Base-by-base conservation (phyloP, 2,329 filamentous ascomycete genomes). In the Microdochium bolleyi region DNA sequence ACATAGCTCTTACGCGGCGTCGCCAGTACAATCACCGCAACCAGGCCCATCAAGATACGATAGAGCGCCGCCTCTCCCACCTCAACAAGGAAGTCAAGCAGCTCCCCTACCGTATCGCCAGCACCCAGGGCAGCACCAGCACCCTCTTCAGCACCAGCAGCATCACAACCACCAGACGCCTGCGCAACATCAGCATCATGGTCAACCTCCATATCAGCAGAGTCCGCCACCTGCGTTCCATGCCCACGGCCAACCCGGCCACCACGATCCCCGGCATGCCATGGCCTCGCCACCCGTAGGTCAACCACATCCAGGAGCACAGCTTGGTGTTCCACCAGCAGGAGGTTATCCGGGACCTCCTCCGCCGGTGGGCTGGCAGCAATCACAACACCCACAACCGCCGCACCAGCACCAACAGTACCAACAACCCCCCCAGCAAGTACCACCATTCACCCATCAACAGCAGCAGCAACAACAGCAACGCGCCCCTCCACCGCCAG, bases 401-500 rank as follows among this genome's bases (percentile, higher is more conserved):
- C 60, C 69, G 11, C 62, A 49, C 7, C n/a, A 48, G 54, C 49
- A 32, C 7, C 41, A 21, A 5, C 41, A 51, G 49, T 38, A 48
- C 16, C 54, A 58, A 19, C 27, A 49, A 53, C 22, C 49, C 24
- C 56, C 49, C 46, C 52, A 78, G 61, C 73, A 76, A 59, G 72
- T 72, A 54, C 65, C 69, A 57, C 60, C 69, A 13, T 62, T 27
- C 11, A 9, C 64, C 37, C 64, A 65, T 32, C 54, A 59, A 46
- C 66, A 62, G 54, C 62, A 56, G 24, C 66, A 53, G 49, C 59
- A 56, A 41, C 56, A 58, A 54, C 55, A 53, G 41, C 58, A 60
- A 49, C 59, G 64, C 30, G 60, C 54, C 49, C 70, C 71, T n/a
- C 75, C 69, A 24, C 76, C 68, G 24, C 78, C 70, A 1, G 79